A percentile compares a stretch with the other conserved stretches of the same genome.
Conservation (phyloP, 2,329 filamentous ascomycete species). For the Macrophomina pseudophaseolina region DNA sequence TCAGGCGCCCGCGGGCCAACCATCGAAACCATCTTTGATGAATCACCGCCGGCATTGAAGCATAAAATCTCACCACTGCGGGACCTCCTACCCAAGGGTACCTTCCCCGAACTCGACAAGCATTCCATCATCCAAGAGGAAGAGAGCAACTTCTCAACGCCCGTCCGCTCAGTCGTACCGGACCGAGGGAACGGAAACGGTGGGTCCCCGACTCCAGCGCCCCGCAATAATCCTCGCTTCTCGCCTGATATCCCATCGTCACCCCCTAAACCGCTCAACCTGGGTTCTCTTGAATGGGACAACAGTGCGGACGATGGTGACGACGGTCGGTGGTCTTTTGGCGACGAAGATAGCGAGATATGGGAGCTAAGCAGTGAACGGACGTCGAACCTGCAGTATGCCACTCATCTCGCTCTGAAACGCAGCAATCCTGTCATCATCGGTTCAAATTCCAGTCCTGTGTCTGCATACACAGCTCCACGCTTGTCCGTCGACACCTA, state of each 20-base stretch:
- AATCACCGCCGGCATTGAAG: conserved; percentile 65
- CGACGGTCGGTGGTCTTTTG: conserved; percentile 49
- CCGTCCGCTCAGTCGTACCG: conserved; percentile 44
- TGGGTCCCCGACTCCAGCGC: conserved; percentile 41
- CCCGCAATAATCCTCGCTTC: conserved; percentile 44
- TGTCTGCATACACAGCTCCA: background rate
- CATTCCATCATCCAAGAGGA: conserved; percentile 58
- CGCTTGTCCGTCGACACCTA: conserved; percentile 35
- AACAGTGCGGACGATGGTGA: conserved; percentile 44
- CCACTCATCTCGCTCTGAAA: conserved; percentile 39
- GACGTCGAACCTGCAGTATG: conserved; percentile 37
- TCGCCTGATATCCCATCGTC: conserved; percentile 50
- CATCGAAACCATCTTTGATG: conserved; percentile 81
- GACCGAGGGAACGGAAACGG: conserved; percentile 44
- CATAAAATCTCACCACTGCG: conserved; percentile 52
- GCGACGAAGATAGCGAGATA: conserved; percentile 41
- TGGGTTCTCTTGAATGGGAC: conserved; percentile 49
- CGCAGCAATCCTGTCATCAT: conserved; percentile 41
- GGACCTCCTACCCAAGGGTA: conserved; percentile 55
- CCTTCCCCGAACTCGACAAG: conserved; percentile 46
- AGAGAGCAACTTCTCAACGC: conserved; percentile 53
- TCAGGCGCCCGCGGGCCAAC: conserved; percentile 71
- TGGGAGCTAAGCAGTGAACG: conserved; percentile 47
- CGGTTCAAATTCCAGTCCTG: conserved; percentile 39
- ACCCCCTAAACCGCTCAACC: conserved; percentile 49